Evolutionary conservation across 352 stramenopile genomes (phyloP).

Genomic region (Phytophthora melonis): DNA sequence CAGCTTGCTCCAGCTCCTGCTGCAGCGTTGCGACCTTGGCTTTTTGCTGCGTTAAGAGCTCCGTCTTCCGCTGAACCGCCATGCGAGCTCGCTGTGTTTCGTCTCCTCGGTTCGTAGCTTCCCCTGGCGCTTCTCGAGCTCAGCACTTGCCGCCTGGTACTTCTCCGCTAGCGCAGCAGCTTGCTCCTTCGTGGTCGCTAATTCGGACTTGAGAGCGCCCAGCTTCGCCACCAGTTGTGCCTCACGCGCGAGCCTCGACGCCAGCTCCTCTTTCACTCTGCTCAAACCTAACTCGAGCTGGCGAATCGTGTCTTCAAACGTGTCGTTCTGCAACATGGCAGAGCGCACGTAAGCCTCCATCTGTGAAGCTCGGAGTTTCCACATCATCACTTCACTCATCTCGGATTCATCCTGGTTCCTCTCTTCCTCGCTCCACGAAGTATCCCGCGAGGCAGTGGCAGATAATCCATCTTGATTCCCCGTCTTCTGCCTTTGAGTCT

Average conservation of each 20-base stretch:
- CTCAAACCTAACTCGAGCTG: slow-evolving; percentile 53
- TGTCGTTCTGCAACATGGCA: slow-evolving; percentile 49
- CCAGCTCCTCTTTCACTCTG: slow-evolving; percentile 46
- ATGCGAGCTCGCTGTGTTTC: slow-evolving; percentile 46
- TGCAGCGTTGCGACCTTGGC: slow-evolving; percentile 35
- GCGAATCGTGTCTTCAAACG: slow-evolving; percentile 55
- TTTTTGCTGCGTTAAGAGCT: slow-evolving; percentile 59
- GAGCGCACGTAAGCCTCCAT: slow-evolving; percentile 51
- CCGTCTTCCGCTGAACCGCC: slow-evolving; percentile 58
- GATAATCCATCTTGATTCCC: not conserved
- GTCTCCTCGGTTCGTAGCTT: slow-evolving; percentile 24
- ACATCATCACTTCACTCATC: slow-evolving; percentile 28
- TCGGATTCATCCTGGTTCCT: not conserved
- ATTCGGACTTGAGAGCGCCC: slow-evolving; percentile 37
- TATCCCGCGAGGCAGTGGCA: not conserved
- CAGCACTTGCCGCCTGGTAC: slow-evolving; percentile 36
- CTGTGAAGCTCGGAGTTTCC: slow-evolving; percentile 42
- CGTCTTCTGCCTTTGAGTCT: not conserved
- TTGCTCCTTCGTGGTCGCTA: slow-evolving; percentile 43
- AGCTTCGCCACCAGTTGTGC: slow-evolving; percentile 35
- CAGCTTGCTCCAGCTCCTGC: slow-evolving; percentile 37
- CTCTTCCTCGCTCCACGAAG: slow-evolving; percentile 2
- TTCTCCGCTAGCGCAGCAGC: slow-evolving; percentile 42
- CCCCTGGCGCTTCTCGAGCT: slow-evolving; percentile 46
- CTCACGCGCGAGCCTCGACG: slow-evolving; percentile 43